A percentile compares a stretch with the other conserved stretches of the same genome.
Evolutionary conservation across 495 filamentous ascomycete species (phyloP).

Genomic region (Filosporella fistucella): DNA sequence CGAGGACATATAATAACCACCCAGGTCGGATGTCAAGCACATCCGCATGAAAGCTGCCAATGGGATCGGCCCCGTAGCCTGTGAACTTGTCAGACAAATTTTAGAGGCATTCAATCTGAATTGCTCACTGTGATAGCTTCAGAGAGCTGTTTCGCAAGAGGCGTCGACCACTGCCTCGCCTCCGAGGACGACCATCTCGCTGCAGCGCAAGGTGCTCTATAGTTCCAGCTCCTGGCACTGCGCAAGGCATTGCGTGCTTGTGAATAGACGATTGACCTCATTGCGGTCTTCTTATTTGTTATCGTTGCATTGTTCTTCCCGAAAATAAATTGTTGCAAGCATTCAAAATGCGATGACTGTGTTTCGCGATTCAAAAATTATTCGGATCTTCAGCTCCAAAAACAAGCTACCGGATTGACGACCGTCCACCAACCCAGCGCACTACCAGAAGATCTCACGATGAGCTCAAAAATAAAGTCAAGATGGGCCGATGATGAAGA

Average conservation of each 20-base stretch:
- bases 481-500: constrained; percentile 85
- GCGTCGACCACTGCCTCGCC: constrained; percentile 73
- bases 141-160: constrained; percentile 76
- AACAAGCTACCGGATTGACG: constrained; percentile 10
- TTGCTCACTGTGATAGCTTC: constrained; percentile 73
- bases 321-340: not conserved
- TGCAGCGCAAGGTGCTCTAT: constrained; percentile 1
- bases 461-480: constrained; percentile 66
- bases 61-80: constrained; percentile 84
- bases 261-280: constrained; percentile 21
- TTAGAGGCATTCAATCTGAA: not conserved
- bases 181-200: constrained; percentile 22
- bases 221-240: constrained; percentile 10
- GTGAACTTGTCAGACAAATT: constrained; percentile 6
- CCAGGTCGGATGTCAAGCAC: constrained; percentile 86
- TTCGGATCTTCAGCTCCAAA: not conserved
- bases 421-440: constrained; percentile 2
- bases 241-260: constrained; percentile 17
- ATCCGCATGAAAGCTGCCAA: constrained; percentile 97
- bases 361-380: not conserved
- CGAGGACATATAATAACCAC: constrained; percentile 87
- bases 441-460: constrained; percentile 29
- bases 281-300: constrained; percentile 4
- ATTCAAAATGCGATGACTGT: not conserved
- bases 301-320: constrained; percentile 11